Evolutionary conservation across 139 green algal species (phyloP).

Genomic region (Raphidocelis subcapitata): DNA sequence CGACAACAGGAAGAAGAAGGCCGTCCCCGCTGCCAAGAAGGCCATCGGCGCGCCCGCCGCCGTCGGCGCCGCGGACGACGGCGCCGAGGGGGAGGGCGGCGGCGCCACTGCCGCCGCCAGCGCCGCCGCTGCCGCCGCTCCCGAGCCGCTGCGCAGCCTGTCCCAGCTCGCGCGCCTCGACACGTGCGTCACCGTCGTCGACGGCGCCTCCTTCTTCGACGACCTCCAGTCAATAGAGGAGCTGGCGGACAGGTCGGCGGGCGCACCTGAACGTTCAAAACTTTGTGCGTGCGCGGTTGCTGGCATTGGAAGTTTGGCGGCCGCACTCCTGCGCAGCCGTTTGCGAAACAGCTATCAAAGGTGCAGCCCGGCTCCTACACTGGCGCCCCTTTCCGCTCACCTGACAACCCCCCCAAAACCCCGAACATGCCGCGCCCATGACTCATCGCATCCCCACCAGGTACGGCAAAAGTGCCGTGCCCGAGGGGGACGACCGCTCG

Average conservation of each 20-base stretch:
- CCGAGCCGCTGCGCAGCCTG: slow-evolving; percentile 8
- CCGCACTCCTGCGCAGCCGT: too few species aligned
- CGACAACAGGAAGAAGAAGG: not conserved
- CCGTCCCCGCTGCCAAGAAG: not conserved
- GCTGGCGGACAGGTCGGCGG: slow-evolving; percentile 5
- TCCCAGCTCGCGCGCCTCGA: slow-evolving; percentile 31
- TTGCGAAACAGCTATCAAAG: too few species aligned
- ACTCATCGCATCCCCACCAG: not conserved
- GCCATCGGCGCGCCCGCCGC: not conserved
- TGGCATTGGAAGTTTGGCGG: too few species aligned
- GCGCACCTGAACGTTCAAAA: not conserved
- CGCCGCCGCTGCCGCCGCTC: too few species aligned
- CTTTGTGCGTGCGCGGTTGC: not conserved
- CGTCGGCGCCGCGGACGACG: not conserved
- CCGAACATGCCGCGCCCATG: not conserved
- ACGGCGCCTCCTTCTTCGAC: slow-evolving; percentile 33
- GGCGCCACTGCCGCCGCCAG: not conserved
- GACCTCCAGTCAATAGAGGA: slow-evolving; percentile 24
- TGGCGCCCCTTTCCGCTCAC: too few species aligned
- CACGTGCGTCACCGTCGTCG: slow-evolving; percentile 59
- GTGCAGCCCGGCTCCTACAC: too few species aligned
- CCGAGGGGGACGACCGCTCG: slow-evolving; percentile 46
- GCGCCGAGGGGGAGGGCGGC: not conserved
- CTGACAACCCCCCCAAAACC: too few species aligned
- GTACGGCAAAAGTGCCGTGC: slow-evolving; percentile 9